Evolutionary conservation across 2,329 filamentous ascomycete species (phyloP).

Genomic region (Aspergillus pseudoglaucus): DNA sequence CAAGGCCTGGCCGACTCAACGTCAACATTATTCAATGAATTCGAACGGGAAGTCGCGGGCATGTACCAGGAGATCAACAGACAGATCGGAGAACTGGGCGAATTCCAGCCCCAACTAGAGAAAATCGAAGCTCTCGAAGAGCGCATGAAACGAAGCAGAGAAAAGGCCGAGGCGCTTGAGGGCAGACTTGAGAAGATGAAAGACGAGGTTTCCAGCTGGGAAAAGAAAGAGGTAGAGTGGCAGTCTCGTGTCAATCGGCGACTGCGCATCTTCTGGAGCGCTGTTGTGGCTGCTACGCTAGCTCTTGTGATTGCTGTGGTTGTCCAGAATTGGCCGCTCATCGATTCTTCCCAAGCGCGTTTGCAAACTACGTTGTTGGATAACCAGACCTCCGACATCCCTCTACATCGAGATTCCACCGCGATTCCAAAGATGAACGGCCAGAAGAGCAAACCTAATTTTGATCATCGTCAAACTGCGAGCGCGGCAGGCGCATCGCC

Average conservation of each 20-base stretch:
- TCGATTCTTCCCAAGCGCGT: slow-evolving; percentile 1
- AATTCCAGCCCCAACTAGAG: slow-evolving; percentile 32
- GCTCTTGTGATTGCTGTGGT: slow-evolving; percentile 24
- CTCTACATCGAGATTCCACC: no score
- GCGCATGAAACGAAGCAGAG: slow-evolving; percentile 32
- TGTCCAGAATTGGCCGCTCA: slow-evolving; percentile 19
- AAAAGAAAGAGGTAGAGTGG: slow-evolving; percentile 37
- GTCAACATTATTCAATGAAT: slow-evolving; percentile 29
- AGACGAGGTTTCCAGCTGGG: slow-evolving; percentile 36
- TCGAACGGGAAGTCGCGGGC: slow-evolving; percentile 29
- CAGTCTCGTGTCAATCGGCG: slow-evolving; percentile 33
- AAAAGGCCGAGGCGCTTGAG: slow-evolving; percentile 30
- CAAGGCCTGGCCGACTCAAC: slow-evolving; percentile 35
- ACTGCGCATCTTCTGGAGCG: slow-evolving; percentile 34
- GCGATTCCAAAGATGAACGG: neutral
- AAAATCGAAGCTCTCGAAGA: slow-evolving; percentile 32
- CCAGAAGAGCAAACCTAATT: neutral
- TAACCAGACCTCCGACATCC: slow-evolving; percentile 9
- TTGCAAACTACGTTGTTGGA: slow-evolving; percentile 4
- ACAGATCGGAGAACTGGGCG: slow-evolving; percentile 32
- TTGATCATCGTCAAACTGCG: no score
- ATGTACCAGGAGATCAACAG: slow-evolving; percentile 32
- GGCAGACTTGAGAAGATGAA: slow-evolving; percentile 34
- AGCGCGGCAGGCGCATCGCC: slow-evolving; percentile 1
- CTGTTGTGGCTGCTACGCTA: slow-evolving; percentile 19